Percentiles rank a stretch among this genome's conserved stretches.
phyloP scores from a whole-genome alignment of 441 rosid genomes.

The Theobroma grandiflorum region DNA sequence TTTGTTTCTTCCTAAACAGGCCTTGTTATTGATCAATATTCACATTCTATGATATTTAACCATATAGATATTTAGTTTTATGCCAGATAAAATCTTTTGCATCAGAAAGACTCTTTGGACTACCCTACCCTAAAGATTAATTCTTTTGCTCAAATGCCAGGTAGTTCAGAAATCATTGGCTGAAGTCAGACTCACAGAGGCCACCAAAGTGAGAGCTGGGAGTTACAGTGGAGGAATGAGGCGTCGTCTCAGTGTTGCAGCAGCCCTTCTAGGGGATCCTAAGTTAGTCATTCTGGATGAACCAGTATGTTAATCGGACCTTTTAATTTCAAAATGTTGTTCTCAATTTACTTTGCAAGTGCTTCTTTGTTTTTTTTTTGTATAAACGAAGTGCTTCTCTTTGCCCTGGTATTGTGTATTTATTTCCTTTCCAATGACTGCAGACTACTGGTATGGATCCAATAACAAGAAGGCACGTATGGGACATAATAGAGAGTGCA shows the following conservation, averaged over 20 bases:
- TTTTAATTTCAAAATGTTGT: not conserved
- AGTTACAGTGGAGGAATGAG: constrained; percentile 99
- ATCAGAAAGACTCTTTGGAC: not conserved
- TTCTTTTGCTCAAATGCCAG: constrained; percentile 43
- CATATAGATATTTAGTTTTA: not conserved
- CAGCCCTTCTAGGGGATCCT: constrained; percentile 89
- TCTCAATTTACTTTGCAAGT: not conserved
- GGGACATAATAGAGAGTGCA: constrained; percentile 89
- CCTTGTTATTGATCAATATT: not conserved
- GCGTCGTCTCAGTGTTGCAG: constrained; percentile 92
- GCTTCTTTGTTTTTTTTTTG: not conserved
- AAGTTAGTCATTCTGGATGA: constrained; percentile 90
- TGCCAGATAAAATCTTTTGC: constrained; percentile 18
- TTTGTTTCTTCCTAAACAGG: constrained; percentile 5
- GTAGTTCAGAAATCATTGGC: constrained; percentile 69
- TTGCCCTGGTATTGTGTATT: not conserved
- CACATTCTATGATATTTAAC: not conserved
- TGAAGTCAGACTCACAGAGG: constrained; percentile 73
- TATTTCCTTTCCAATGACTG: constrained; percentile 14
- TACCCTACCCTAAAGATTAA: constrained; percentile 6
- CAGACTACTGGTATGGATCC: constrained; percentile 97
- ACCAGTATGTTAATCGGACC: constrained; percentile 55
- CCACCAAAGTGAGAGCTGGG: constrained; percentile 79
- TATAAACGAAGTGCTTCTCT: not conserved
- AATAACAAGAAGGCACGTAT: constrained; percentile 89